Base-by-base conservation (phyloP, 78 protist species). In the Dictyostelium capitatum region DNA sequence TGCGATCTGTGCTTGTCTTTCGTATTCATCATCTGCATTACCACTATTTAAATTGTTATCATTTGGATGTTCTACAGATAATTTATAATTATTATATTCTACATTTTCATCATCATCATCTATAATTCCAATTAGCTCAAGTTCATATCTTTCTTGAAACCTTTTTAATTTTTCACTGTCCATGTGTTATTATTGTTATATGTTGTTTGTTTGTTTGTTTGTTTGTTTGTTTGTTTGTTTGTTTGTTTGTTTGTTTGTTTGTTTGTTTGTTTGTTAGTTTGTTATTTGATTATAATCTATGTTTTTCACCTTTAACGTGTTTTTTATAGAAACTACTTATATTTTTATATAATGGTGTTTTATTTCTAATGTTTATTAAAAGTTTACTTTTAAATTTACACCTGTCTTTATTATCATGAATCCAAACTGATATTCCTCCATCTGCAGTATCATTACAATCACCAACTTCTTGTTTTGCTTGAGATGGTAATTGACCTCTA, bases 61-160 rank as follows among this genome's bases (percentile, higher is more conserved):
- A 30, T 20, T 53, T 14, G 59, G 59, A 19, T 53, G 59, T 28
- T 72, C 79, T 32, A 72, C 25, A 19, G 65, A 43, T 12, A 9
- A 32, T 19, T 43, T 48, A 25, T 12, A 78, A 28, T 37, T 50
- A 6, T 78, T 53, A 54, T 53, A 78, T 14, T 78, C 70, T 54
- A 12, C 28, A 32, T 78, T n/a, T 25, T 78, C 83, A 48, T 75
- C 83, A 53, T 78, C 67, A 32, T 54, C 67, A 32, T 32, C 50
- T 15, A 37, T 47, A 23, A 78, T 57, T 17, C 83, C 83, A 20
- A 46, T 32, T 54, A 19, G 32, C 32, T 78, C 83, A n/a, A 78
- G 41, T n/a, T 54, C 69, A 54, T 78, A 78, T 78, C 83, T 48
- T 19, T 78, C 83, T 54, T 78, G 64, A 78, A 78, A 78, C 19